Conservation (phyloP, 805 yeast genomes). For the Yamadazyma nakazawae region DNA sequence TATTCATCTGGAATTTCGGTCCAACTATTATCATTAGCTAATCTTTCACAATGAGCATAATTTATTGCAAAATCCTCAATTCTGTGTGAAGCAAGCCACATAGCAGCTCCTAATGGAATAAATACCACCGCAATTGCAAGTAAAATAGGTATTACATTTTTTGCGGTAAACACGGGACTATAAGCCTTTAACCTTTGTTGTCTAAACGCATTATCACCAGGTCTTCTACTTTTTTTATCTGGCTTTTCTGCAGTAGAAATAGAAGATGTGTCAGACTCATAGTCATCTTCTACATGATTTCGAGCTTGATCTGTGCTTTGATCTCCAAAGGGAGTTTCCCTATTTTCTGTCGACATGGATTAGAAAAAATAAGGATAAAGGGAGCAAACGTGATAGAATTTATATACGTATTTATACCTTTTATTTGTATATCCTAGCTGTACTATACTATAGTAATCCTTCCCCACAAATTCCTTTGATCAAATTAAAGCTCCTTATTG, state of each 20-base stretch:
- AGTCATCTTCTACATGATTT: neutral
- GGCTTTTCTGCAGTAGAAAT: constrained; percentile 38
- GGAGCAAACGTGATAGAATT: neutral
- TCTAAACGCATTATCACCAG: constrained; percentile 57
- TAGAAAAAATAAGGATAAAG: neutral
- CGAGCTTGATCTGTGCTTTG: neutral
- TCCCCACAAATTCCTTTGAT: too few relatives aligned
- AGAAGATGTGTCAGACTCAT: constrained; percentile 7
- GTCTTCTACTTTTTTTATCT: constrained; percentile 55
- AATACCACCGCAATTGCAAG: constrained; percentile 37
- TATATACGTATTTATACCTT: too few relatives aligned
- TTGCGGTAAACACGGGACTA: constrained; percentile 44
- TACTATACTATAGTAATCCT: too few relatives aligned
- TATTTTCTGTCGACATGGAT: neutral
- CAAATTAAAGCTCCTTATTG: too few relatives aligned
- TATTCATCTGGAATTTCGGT: constrained; percentile 36
- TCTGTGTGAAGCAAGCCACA: constrained; percentile 43
- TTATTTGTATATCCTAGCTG: too few relatives aligned
- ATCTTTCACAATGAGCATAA: constrained; percentile 38
- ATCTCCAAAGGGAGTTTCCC: neutral
- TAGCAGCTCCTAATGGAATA: constrained; percentile 45
- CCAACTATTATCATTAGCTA: constrained; percentile 34
- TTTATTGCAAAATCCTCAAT: constrained; percentile 40
- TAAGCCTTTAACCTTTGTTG: constrained; percentile 54
- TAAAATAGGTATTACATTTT: constrained; percentile 40